Evolutionary conservation across 768 basidiomycete species (phyloP).

Genomic region (Phylloporus arenicola): DNA sequence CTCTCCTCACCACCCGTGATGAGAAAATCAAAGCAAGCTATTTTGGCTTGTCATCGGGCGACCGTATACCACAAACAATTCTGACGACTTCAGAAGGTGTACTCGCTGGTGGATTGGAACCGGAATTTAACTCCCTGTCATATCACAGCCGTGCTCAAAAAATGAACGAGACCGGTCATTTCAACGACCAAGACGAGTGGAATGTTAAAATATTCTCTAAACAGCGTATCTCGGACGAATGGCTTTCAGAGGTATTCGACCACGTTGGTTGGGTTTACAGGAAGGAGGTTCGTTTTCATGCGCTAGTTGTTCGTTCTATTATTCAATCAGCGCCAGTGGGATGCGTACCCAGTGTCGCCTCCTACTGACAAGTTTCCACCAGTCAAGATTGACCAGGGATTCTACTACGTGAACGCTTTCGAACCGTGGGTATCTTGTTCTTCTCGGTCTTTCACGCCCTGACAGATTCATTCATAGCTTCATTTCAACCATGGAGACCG

Average conservation of each 20-base stretch:
- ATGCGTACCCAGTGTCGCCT: conserved; percentile 70
- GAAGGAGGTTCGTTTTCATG: conserved; percentile 53
- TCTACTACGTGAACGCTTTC: conserved; percentile 90
- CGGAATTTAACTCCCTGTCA: conserved; percentile 83
- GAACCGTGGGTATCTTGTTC: conserved; percentile 62
- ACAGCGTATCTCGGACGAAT: conserved; percentile 56
- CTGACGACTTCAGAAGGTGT: conserved; percentile 68
- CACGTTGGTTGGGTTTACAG: conserved; percentile 76
- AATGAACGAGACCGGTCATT: conserved; percentile 21
- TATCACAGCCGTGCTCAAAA: conserved; percentile 60
- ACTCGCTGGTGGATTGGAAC: conserved; percentile 48
- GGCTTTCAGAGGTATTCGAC: conserved; percentile 64
- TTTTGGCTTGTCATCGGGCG: conserved; percentile 50
- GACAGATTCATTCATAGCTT: conserved; percentile 39
- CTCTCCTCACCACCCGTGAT: conserved; percentile 76
- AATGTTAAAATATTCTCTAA: conserved; percentile 87
- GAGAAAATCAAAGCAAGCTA: conserved; percentile 56
- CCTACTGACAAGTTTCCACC: conserved; percentile 69
- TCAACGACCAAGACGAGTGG: conserved; percentile 41
- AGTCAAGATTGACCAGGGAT: conserved; percentile 66
- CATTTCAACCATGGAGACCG: conserved; percentile 93
- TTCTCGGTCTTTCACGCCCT: not conserved
- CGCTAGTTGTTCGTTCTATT: not conserved
- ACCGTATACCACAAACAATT: conserved; percentile 54
- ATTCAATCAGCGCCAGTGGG: conserved; percentile 49